Evolutionary conservation across 805 yeast genomes (phyloP).

Genomic region (Yarrowia sp.): DNA sequence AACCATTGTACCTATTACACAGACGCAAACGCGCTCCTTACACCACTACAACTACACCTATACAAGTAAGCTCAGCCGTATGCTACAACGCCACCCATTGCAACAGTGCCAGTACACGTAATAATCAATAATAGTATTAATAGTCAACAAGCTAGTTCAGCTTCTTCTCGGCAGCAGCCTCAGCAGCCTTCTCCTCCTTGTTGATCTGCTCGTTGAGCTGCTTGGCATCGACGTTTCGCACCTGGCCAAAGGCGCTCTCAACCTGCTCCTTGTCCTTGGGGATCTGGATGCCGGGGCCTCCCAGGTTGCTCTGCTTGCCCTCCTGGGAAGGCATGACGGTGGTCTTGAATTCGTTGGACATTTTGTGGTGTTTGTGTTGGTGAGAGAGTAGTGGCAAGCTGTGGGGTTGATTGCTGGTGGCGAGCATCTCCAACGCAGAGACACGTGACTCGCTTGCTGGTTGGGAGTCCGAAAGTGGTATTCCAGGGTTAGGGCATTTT

Average conservation of each 20-base stretch:
- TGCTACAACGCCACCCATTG: no score
- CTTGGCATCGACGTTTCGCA: slow-evolving; percentile 28
- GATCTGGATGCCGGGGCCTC: slow-evolving; percentile 25
- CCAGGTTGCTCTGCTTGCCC: slow-evolving; percentile 22
- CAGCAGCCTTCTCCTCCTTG: slow-evolving; percentile 15
- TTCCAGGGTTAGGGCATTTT: background rate
- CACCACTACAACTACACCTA: no score
- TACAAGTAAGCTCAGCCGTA: no score
- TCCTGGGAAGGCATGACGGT: slow-evolving; percentile 27
- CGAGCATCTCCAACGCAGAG: background rate
- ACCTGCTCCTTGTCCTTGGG: slow-evolving; percentile 26
- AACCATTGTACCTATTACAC: no score
- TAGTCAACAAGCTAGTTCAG: no score
- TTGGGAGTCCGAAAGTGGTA: background rate
- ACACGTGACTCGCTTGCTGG: slow-evolving; percentile 17
- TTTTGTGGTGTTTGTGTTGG: background rate
- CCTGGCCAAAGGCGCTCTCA: slow-evolving; percentile 23
- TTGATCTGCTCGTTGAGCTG: slow-evolving; percentile 19
- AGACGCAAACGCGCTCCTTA: no score
- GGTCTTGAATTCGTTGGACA: slow-evolving; percentile 26
- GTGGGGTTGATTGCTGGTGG: slow-evolving; percentile 26
- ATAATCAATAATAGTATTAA: no score
- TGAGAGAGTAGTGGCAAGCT: background rate
- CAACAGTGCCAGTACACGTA: no score
- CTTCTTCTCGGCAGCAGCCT: slow-evolving; percentile 8